Conservation (phyloP, 306 rosid genomes). For the Cicer judaicum region DNA sequence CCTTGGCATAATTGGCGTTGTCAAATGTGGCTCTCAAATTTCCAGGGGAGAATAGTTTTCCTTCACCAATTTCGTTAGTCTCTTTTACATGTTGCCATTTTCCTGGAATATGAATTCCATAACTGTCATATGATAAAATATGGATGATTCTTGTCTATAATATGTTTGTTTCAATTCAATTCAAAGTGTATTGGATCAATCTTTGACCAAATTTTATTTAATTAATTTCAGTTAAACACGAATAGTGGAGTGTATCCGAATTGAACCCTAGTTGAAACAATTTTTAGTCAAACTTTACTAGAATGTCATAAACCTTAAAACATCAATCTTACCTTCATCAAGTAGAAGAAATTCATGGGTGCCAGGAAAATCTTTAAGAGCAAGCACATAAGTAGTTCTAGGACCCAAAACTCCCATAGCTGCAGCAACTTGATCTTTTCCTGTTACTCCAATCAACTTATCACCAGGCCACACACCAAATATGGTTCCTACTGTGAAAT, state of each 20-base stretch:
- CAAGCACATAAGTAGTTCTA: slow-evolving; percentile 92
- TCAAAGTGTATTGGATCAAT: too few species aligned
- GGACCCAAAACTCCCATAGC: slow-evolving; percentile 99
- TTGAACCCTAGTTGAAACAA: too few species aligned
- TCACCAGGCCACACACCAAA: slow-evolving; percentile 99
- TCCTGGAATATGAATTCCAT: slow-evolving; percentile 56
- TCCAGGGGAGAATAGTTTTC: slow-evolving; percentile 98
- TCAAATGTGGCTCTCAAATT: slow-evolving; percentile 96
- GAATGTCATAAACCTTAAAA: background rate
- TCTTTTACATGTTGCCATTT: slow-evolving; percentile 99
- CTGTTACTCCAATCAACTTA: slow-evolving; percentile 81
- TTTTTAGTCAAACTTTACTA: too few species aligned
- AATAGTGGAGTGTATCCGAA: too few species aligned
- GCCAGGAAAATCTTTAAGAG: slow-evolving; percentile 84
- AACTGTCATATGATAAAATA: slow-evolving; percentile 33
- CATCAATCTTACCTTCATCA: slow-evolving; percentile 74
- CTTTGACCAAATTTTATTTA: too few species aligned
- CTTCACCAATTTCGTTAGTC: slow-evolving; percentile 90
- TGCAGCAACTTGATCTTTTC: slow-evolving; percentile 95
- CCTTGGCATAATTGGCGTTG: slow-evolving; percentile 86
- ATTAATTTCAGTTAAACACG: too few species aligned
- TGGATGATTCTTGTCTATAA: background rate
- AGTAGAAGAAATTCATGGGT: slow-evolving; percentile 97
- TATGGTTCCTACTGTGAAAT: slow-evolving; percentile 96
- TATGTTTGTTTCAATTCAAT: background rate